Evolutionary conservation across 306 rosid genomes (phyloP), one percentile per base, ranked within the genome.

Genomic region (Lablab purpureus): DNA sequence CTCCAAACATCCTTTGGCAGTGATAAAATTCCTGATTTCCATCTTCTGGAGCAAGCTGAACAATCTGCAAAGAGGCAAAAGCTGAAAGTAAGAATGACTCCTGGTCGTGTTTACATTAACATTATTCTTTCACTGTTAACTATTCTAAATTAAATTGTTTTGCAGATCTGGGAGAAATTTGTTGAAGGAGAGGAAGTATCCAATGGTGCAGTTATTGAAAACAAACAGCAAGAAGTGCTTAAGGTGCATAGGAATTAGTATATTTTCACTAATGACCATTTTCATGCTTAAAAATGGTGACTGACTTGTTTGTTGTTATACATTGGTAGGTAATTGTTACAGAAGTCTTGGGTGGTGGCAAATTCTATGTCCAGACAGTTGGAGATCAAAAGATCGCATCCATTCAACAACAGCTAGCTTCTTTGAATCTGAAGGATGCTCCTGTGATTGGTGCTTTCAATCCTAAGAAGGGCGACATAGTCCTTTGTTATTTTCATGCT

Each of bases 141-240:
- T 49, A 71, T 84, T 78, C 86, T 89, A 56, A 90, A 62, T 18
- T 37, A 23, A 32, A 55, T 78, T 37, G 43, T 84, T 37, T 82
- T 87, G 83, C 91, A 95, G 99, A 91, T 95, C 46, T 95, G 99
- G 99, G 97, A 95, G 87, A 95, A 91, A 74, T 95, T 81, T 75
- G 96, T 91, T 71, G 99, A 95, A 86, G 99, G 99, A 60, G 97
- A 91, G 85, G 98, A 91, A 84, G 98, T 87, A 34, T 64, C 98
- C 55, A 90, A 87, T 74, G 96, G 90, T 82, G 59, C 90, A 72
- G 84, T 87, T 73, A 86, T 83, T 19, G 97, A 93, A 74, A 87
- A 82, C 82, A 95, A 93, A 73, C 98, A 95, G 73, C 88, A 90
- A 83, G 99, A 95, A 93, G 97, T 95, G 81, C 97, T 91, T 6